These are phyloP conservation scores for Thelephora terrestris DNA, from an alignment of 1,284 basidiomycete genomes.

Conservation along the genomic window DNA sequence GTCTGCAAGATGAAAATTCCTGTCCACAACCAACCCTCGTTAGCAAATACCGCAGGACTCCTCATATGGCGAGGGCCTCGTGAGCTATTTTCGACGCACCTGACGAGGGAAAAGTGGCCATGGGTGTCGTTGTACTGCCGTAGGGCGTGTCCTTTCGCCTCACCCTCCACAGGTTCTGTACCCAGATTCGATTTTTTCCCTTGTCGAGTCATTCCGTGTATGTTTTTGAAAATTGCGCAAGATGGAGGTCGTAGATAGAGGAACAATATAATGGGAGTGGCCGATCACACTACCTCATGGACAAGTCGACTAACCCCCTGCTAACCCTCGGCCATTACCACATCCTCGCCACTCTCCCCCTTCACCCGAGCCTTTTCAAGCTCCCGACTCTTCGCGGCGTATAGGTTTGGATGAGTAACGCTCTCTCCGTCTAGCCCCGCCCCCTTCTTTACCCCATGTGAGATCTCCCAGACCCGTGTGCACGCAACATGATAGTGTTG, in stretches of 20 bases:
- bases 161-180: constrained; percentile 11
- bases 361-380: constrained; percentile 36
- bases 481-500: constrained; percentile 94
- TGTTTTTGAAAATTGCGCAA: constrained; percentile 23
- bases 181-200: constrained; percentile 10
- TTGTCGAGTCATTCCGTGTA: constrained; percentile 12
- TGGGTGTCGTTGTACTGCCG: constrained; percentile 83
- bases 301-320: not conserved
- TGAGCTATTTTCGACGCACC: constrained; percentile 39
- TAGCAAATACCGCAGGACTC: not conserved
- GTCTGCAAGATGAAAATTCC: constrained; percentile 97
- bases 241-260: constrained; percentile 1
- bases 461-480: constrained; percentile 94
- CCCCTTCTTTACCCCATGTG: constrained; percentile 86
- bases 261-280: constrained; percentile 4
- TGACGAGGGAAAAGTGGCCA: constrained; percentile 91
- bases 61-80: not conserved
- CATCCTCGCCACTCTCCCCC: constrained; percentile 22
- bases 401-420: constrained; percentile 92
- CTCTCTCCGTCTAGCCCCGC: constrained; percentile 85
- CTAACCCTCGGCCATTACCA: constrained; percentile 19
- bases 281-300: constrained; percentile 1
- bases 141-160: constrained; percentile 42
- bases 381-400: constrained; percentile 60
- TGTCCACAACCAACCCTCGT: constrained; percentile 22